Conservation (phyloP, 148 eudicot species). For the Chenopodium suecicum region DNA sequence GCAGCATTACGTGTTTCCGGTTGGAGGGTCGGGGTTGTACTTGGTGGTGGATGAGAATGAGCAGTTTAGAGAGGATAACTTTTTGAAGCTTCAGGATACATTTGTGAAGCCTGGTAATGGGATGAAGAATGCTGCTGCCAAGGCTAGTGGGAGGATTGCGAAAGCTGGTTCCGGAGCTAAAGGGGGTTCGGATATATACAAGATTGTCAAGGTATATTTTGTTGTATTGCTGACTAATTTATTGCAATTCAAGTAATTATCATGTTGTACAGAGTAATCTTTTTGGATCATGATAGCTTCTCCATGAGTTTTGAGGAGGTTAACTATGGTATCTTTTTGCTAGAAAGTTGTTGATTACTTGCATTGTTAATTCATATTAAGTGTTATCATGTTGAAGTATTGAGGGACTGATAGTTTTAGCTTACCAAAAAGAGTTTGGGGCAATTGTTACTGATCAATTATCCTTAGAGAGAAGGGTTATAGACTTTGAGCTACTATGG, state of each 20-base stretch:
- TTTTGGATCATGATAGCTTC: not conserved
- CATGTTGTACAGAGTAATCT: not conserved
- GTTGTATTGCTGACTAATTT: not conserved
- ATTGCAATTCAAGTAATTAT: not conserved
- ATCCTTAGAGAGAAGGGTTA: not conserved
- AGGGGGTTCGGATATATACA: constrained; percentile 92
- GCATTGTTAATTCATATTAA: not conserved
- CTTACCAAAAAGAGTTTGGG: not conserved
- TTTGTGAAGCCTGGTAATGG: constrained; percentile 57
- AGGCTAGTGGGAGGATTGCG: constrained; percentile 75
- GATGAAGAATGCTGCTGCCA: constrained; percentile 50
- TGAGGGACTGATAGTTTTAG: not conserved
- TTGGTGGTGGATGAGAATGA: constrained; percentile 98
- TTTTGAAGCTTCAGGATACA: constrained; percentile 74
- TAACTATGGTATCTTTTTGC: too few species aligned
- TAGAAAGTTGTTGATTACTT: not conserved
- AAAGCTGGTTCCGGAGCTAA: constrained; percentile 63
- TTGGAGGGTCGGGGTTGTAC: constrained; percentile 87
- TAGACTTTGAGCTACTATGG: not conserved
- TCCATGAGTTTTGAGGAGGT: not conserved
- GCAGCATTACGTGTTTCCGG: constrained; percentile 94
- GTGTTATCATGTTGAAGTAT: not conserved
- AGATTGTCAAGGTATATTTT: constrained; percentile 78
- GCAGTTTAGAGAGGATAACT: constrained; percentile 92
- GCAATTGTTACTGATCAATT: not conserved